Base-by-base conservation (phyloP, 2,329 filamentous ascomycete species). In the Exophiala lecanii-corni region DNA sequence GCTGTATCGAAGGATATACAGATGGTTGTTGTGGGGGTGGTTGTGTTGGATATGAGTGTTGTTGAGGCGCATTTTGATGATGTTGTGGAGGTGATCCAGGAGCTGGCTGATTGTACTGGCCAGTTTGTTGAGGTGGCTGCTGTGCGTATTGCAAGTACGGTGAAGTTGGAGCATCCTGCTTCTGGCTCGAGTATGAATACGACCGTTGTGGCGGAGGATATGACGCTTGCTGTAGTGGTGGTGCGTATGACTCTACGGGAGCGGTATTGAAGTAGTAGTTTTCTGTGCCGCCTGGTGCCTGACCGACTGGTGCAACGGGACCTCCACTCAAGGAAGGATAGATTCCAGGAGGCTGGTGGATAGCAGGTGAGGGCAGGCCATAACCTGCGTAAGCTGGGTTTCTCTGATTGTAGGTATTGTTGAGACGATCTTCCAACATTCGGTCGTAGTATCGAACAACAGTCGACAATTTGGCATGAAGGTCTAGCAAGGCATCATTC, bases 401-500 rank as follows among this genome's bases (percentile, higher is more conserved):
- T 57, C 91, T 85, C 58, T 94, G 87, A 51, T 81, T 85, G 43
- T 56, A 56, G 2, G 92, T 91, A 62, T 85, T 94, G 6, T 89
- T 94, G 18, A 98, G 73, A 28, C 92, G 81, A 51, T 98, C 92
- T 65, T 98, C 92, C 12, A 98, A 75, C 92, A 98, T 97, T 30
- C 89, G 82, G 64, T 98, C 92, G 61, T 98, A 98, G 62, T 97
- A 97, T 23, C 92, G 81, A 4, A 98, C 92, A 18, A 97, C 92
- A 0, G 91, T 96, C 0, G 91, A 92, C 17, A 98, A 73, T 62
- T 98, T 98, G 13, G 89, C 86, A 62, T 98, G 92, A 0, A 98
- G 73, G 62, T 98, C 92, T 17, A 97, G 77, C 7, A 98, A 74
- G 1, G 91, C 92, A 62, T 98, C 89, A 64, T 97, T 92, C 66